Percentiles rank a stretch among this genome's conserved stretches.
Conservation (phyloP, 805 yeast species). For the Candida pseudoglaebosa region DNA sequence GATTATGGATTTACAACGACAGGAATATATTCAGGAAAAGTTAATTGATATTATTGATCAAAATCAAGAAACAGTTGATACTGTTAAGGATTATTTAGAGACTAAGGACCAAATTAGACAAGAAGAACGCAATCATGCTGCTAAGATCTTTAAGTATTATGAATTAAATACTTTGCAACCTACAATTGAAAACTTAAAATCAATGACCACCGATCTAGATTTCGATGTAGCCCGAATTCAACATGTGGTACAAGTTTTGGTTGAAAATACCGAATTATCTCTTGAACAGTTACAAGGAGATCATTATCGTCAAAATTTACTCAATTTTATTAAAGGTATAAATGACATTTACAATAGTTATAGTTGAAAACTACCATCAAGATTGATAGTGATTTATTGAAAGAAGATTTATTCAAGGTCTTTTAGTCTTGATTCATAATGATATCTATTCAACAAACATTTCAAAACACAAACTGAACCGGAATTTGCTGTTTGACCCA, state of each 20-base stretch:
- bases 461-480: no score
- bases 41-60: conserved; percentile 30
- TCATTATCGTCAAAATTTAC: conserved; percentile 15
- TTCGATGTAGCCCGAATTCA: conserved; percentile 7
- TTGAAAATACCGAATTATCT: not conserved
- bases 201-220: conserved; percentile 11
- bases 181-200: conserved; percentile 11
- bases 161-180: conserved; percentile 11
- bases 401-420: no score
- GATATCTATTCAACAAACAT: no score
- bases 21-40: conserved; percentile 29
- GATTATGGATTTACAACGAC: conserved; percentile 38
- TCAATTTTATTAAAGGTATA: conserved; percentile 13
- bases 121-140: conserved; percentile 13
- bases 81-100: conserved; percentile 28
- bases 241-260: conserved; percentile 4
- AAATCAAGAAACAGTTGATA: conserved; percentile 29
- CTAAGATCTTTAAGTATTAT: conserved; percentile 12
- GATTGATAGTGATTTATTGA: no score
- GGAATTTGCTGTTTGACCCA: no score
- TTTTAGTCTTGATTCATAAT: no score
- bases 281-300: conserved; percentile 8
- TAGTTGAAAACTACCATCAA: no score
- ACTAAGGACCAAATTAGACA: conserved; percentile 16
- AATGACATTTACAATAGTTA: conserved; percentile 13